Conservation (phyloP, 257 asterid species). For the Nicotiana paniculata region DNA sequence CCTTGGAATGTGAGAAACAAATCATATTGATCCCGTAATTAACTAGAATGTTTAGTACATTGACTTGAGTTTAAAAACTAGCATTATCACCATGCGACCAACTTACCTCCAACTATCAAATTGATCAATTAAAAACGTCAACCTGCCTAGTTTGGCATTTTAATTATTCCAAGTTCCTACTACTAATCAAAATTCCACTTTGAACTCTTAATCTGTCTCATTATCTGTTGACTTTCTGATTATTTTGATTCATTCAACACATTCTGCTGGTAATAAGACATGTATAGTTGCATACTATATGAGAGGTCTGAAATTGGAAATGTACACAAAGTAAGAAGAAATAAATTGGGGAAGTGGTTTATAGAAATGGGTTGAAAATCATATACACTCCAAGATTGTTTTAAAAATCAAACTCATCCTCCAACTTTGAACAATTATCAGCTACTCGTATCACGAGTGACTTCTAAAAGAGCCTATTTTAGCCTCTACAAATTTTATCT, state of each 20-base stretch:
- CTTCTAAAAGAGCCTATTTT: too few relatives aligned
- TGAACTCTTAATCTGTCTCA: not conserved
- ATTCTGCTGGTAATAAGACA: not conserved
- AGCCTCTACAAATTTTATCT: too few relatives aligned
- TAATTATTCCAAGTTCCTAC: not conserved
- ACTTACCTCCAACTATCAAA: not conserved
- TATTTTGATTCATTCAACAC: not conserved
- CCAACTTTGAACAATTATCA: too few relatives aligned
- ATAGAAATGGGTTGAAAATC: too few relatives aligned
- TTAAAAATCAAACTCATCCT: too few relatives aligned
- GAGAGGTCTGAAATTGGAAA: not conserved
- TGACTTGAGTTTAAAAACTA: not conserved
- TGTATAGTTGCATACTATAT: not conserved
- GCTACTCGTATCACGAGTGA: too few relatives aligned
- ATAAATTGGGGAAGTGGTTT: too few relatives aligned
- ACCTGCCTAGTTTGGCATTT: not conserved
- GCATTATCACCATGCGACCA: not conserved
- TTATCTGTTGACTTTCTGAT: not conserved
- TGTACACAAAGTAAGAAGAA: too few relatives aligned
- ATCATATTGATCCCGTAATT: not conserved
- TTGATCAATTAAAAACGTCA: not conserved
- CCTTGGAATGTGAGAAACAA: not conserved
- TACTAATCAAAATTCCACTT: not conserved
- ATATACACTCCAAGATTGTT: too few relatives aligned
- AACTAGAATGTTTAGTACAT: not conserved